Percentiles rank a stretch among this genome's conserved stretches.
phyloP scores from a whole-genome alignment of 257 asterid genomes.

The Solanum appendiculatum region DNA sequence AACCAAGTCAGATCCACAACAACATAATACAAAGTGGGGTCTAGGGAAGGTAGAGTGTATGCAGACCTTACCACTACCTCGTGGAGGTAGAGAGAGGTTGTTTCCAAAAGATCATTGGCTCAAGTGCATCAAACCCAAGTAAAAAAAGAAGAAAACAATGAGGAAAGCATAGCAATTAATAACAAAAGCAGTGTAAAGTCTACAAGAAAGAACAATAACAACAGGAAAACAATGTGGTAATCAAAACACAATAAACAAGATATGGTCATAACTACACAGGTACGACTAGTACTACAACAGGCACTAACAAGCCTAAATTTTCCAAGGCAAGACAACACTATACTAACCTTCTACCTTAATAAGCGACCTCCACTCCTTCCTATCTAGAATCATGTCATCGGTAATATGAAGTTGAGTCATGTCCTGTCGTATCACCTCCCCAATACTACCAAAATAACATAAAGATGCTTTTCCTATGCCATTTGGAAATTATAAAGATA shows the following conservation, averaged over 20 bases:
- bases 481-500: too few species aligned
- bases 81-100: background rate
- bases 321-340: background rate
- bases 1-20: background rate
- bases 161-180: background rate
- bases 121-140: background rate
- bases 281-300: background rate
- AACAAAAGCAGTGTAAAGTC: background rate
- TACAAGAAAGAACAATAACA: background rate
- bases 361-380: background rate
- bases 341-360: background rate
- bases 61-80: background rate
- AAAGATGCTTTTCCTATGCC: background rate
- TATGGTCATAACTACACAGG: background rate
- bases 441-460: background rate
- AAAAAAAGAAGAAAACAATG: background rate
- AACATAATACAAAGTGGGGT: background rate
- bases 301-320: background rate
- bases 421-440: background rate
- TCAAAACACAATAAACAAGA: background rate
- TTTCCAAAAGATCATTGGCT: background rate
- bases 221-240: background rate
- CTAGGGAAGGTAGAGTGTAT: background rate
- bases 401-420: background rate
- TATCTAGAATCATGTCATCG: background rate